Evolutionary conservation across 192 early-diverging fungal species (phyloP).

Genomic region (Pilaira anomala): DNA sequence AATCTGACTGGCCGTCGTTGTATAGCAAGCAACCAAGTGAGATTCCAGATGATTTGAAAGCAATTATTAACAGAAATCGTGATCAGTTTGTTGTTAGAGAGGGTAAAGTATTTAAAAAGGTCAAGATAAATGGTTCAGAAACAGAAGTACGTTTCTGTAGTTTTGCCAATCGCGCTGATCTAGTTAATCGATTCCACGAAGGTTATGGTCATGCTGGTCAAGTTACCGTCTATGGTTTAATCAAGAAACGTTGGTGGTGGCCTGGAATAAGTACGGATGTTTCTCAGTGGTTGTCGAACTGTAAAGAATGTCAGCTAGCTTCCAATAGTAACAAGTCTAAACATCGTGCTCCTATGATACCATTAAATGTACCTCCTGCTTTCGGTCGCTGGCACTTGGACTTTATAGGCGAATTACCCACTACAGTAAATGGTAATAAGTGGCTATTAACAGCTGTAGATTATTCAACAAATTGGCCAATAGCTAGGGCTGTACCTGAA

Average conservation of each 20-base stretch:
- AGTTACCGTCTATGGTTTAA: not conserved
- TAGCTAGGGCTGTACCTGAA: constrained; percentile 19
- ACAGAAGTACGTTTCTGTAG: no score
- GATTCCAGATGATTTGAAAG: no score
- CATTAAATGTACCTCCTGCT: not conserved
- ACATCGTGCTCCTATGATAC: not conserved
- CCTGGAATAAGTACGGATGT: constrained; percentile 4
- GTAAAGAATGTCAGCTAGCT: constrained; percentile 6
- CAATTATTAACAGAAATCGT: no score
- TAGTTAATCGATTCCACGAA: no score
- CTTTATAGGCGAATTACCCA: constrained; percentile 11
- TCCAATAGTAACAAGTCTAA: not conserved
- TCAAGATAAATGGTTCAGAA: no score
- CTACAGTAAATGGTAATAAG: not conserved
- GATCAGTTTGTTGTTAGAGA: no score
- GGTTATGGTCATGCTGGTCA: no score
- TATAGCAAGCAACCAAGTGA: no score
- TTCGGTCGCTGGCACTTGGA: constrained; percentile 11
- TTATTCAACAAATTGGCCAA: constrained; percentile 31
- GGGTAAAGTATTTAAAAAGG: no score
- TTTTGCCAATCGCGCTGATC: no score
- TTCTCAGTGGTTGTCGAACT: not conserved
- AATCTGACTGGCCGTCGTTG: no score
- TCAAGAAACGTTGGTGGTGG: no score
- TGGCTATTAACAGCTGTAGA: constrained; percentile 33